phyloP scores from a whole-genome alignment of 768 basidiomycete genomes.

The Collybia nuda region DNA sequence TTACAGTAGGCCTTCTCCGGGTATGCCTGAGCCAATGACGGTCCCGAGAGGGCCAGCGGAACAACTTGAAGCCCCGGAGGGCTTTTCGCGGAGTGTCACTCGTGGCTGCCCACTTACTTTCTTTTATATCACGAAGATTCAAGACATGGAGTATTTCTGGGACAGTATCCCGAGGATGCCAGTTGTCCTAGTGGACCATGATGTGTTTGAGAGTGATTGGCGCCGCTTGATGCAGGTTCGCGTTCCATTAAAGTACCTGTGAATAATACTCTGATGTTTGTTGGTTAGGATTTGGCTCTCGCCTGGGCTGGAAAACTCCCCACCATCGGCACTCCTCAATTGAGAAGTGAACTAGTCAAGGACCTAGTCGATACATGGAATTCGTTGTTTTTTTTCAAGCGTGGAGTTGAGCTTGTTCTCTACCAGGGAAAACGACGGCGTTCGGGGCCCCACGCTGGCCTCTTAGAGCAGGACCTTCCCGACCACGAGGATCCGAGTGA shows the following conservation, averaged over 20 bases:
- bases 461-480: constrained; percentile 54
- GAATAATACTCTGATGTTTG: background rate
- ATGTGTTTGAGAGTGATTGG: constrained; percentile 81
- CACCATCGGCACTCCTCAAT: constrained; percentile 52
- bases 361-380: constrained; percentile 85
- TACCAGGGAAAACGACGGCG: constrained; percentile 78
- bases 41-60: constrained; percentile 31
- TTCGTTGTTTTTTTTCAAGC: constrained; percentile 66
- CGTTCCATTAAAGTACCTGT: constrained; percentile 17
- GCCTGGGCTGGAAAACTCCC: constrained; percentile 81
- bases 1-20: constrained; percentile 29
- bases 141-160: constrained; percentile 76
- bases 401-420: constrained; percentile 76
- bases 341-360: constrained; percentile 58
- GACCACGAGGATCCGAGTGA: constrained; percentile 40
- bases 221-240: constrained; percentile 70
- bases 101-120: constrained; percentile 62
- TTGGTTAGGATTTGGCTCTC: constrained; percentile 61
- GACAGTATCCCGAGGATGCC: constrained; percentile 74
- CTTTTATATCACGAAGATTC: constrained; percentile 70
- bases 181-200: constrained; percentile 67
- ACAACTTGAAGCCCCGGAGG: constrained; percentile 68
- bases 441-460: constrained; percentile 60
- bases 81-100: constrained; percentile 73
- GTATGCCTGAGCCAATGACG: constrained; percentile 23